Percentiles rank a stretch among this genome's conserved stretches.
Evolutionary conservation across 179 eudicot genomes (phyloP).

Genomic region (Pouteria campechiana): DNA sequence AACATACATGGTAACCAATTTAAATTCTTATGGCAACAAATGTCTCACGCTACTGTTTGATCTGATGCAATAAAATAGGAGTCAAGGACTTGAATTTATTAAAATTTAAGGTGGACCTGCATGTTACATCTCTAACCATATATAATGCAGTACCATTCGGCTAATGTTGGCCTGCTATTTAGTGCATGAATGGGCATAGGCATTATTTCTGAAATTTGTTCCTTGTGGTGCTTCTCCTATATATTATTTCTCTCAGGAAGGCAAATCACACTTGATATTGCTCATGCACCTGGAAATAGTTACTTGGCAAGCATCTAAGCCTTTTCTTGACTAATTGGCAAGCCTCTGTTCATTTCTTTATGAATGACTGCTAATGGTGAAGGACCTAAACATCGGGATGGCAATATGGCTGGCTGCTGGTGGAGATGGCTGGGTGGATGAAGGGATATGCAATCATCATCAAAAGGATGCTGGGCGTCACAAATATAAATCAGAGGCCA

Average conservation of each 20-base stretch:
- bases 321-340: neutral
- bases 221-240: too few species aligned
- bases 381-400: constrained; percentile 93
- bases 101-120: too few species aligned
- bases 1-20: constrained; percentile 72
- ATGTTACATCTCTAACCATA: too few species aligned
- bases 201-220: too few species aligned
- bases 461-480: constrained; percentile 16
- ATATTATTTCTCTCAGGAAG: neutral
- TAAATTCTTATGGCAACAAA: neutral
- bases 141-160: too few species aligned
- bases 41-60: too few species aligned
- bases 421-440: constrained; percentile 76
- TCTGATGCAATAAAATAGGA: too few species aligned
- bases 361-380: constrained; percentile 4
- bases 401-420: constrained; percentile 97
- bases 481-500: constrained; percentile 66
- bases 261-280: neutral
- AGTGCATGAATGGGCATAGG: too few species aligned
- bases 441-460: constrained; percentile 10
- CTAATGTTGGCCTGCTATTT: too few species aligned
- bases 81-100: too few species aligned
- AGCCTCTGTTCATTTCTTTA: neutral
- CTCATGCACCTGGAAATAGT: too few species aligned
- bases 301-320: neutral